A percentile compares a stretch with the other conserved stretches of the same genome.
These are phyloP conservation scores for Dothideomycetes sp. DNA, from an alignment of 2,329 filamentous ascomycete genomes.

Conservation along the genomic window DNA sequence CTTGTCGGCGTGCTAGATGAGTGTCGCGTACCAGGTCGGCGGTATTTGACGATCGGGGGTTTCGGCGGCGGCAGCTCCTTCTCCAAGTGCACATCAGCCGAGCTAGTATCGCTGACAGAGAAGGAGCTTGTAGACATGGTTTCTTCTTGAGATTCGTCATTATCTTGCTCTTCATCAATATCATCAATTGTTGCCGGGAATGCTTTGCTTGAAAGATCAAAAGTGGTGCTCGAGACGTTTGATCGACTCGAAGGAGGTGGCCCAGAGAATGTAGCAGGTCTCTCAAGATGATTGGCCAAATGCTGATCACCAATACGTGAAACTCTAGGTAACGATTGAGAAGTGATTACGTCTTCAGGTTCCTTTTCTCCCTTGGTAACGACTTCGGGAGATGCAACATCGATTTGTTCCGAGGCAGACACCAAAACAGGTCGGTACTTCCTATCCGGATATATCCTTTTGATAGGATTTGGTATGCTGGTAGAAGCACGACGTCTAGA, in stretches of 20 bases:
- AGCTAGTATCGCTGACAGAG: slow-evolving; percentile 39
- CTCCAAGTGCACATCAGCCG: slow-evolving; percentile 29
- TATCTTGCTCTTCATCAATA: not conserved
- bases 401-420: slow-evolving; percentile 21
- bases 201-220: slow-evolving; percentile 1
- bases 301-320: too few relatives aligned
- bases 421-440: slow-evolving; percentile 27
- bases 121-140: slow-evolving; percentile 44
- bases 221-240: slow-evolving; percentile 3
- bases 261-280: not conserved
- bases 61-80: slow-evolving; percentile 29
- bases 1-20: slow-evolving; percentile 18
- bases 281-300: too few relatives aligned
- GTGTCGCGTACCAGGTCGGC: slow-evolving; percentile 19
- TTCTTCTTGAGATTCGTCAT: not conserved
- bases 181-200: slow-evolving; percentile 6
- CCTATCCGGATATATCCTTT: slow-evolving; percentile 27
- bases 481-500: slow-evolving; percentile 22
- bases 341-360: not conserved
- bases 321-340: too few relatives aligned
- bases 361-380: slow-evolving; percentile 17
- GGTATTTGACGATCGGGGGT: slow-evolving; percentile 25
- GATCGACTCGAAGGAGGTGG: not conserved
- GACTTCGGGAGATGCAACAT: slow-evolving; percentile 20
- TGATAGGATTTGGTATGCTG: slow-evolving; percentile 30